Conservation (phyloP, 139 green algal genomes). For the Trebouxia sp. region DNA sequence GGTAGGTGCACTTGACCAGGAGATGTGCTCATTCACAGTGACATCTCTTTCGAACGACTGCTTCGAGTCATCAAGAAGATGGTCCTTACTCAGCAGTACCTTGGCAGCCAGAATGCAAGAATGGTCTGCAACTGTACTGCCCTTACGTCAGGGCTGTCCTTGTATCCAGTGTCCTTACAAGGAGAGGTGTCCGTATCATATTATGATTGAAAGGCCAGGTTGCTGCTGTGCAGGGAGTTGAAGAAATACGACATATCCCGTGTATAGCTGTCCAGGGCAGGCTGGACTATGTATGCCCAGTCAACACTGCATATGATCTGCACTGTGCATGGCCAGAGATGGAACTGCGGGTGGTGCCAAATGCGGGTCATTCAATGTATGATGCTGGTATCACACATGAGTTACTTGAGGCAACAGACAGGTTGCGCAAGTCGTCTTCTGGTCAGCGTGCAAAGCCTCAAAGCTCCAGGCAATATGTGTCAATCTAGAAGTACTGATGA, state of each 20-base stretch:
- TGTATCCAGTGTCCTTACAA: no score
- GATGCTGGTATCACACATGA: conserved; percentile 56
- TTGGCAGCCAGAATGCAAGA: not conserved
- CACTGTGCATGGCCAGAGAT: conserved; percentile 54
- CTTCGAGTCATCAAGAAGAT: not conserved
- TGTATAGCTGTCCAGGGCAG: conserved; percentile 66
- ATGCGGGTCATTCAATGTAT: conserved; percentile 64
- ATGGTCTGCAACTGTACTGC: not conserved
- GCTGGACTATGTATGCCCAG: conserved; percentile 66
- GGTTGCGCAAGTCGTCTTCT: conserved; percentile 29
- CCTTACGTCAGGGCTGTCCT: no score
- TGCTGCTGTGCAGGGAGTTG: conserved; percentile 14
- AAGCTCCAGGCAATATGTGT: not conserved
- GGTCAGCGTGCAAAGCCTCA: not conserved
- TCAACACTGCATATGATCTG: conserved; percentile 54
- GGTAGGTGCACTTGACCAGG: not conserved
- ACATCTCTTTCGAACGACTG: not conserved
- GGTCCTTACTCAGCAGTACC: not conserved
- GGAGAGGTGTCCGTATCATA: not conserved
- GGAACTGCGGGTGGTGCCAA: conserved; percentile 55
- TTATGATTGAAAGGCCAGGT: not conserved
- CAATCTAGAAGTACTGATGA: no score
- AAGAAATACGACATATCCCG: conserved; percentile 45
- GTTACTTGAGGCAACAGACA: conserved; percentile 54
- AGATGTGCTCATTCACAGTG: no score